Evolutionary conservation across 2,329 filamentous ascomycete genomes (phyloP).

Genomic region (Paraphoma sp.): DNA sequence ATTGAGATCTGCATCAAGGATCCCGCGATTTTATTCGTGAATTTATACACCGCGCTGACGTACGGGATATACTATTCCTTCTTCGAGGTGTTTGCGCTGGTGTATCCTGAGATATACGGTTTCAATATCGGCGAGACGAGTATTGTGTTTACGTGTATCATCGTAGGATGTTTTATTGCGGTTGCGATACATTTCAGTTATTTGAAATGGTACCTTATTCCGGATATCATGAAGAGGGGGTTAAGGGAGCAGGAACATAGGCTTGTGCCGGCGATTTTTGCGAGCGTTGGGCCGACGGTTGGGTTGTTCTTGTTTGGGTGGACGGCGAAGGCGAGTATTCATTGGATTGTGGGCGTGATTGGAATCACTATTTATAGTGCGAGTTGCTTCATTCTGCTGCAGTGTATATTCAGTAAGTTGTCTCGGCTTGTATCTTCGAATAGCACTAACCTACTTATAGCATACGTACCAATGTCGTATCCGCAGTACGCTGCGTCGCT

Average conservation of each 20-base stretch:
- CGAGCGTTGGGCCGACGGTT: slow-evolving; percentile 13
- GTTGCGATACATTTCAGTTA: slow-evolving; percentile 25
- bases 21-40: slow-evolving; percentile 32
- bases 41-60: slow-evolving; percentile 27
- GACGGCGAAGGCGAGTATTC: slow-evolving; percentile 66
- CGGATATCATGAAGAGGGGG: slow-evolving; percentile 19
- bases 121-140: slow-evolving; percentile 28
- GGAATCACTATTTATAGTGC: slow-evolving; percentile 56
- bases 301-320: slow-evolving; percentile 49
- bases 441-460: slow-evolving; percentile 2
- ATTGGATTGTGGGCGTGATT: slow-evolving; percentile 62
- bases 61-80: slow-evolving; percentile 34
- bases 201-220: slow-evolving; percentile 16
- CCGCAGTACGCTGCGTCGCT: slow-evolving; percentile 55
- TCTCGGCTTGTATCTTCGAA: not conserved
- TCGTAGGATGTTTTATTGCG: slow-evolving; percentile 26
- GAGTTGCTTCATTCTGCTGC: slow-evolving; percentile 39
- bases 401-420: slow-evolving; percentile 54
- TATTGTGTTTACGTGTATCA: slow-evolving; percentile 21
- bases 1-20: slow-evolving; percentile 52
- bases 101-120: slow-evolving; percentile 25
- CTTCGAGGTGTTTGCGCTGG: slow-evolving; percentile 32
- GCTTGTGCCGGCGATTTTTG: slow-evolving; percentile 17
- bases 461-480: slow-evolving; percentile 68
- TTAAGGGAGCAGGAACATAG: slow-evolving; percentile 17